Conservation (phyloP, 2,329 filamentous ascomycete genomes). For the Cordyceps javanica region DNA sequence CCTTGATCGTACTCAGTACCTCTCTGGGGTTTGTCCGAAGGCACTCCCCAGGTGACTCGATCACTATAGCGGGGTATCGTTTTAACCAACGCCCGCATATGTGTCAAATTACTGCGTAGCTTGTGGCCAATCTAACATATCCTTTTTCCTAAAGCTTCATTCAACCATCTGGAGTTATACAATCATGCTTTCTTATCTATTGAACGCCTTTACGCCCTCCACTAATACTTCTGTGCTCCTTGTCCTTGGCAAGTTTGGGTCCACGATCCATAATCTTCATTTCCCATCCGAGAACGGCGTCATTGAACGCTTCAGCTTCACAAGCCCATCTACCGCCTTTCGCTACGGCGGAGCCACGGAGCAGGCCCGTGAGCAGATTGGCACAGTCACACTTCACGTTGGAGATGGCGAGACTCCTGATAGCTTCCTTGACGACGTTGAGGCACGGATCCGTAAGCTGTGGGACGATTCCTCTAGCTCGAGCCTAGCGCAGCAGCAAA, state of each 20-base stretch:
- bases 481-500: slow-evolving; percentile 1
- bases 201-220: not conserved
- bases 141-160: not conserved
- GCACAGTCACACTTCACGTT: slow-evolving; percentile 3
- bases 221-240: not conserved
- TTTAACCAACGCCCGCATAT: too few relatives aligned
- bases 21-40: too few relatives aligned
- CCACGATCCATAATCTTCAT: slow-evolving; percentile 1
- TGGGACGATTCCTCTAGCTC: not conserved
- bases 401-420: slow-evolving; percentile 7
- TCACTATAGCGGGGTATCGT: too few relatives aligned
- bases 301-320: not conserved
- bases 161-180: not conserved
- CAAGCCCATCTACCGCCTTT: not conserved
- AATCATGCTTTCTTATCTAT: not conserved
- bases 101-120: too few relatives aligned
- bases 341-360: not conserved
- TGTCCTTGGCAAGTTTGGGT: not conserved
- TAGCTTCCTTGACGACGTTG: slow-evolving; percentile 6
- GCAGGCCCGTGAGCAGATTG: slow-evolving; percentile 5
- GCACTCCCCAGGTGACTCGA: too few relatives aligned
- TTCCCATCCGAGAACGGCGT: not conserved
- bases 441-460: not conserved
- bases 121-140: too few relatives aligned
- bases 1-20: too few relatives aligned